Percentiles rank a stretch among this genome's conserved stretches.
These are phyloP conservation scores for Mycosphaerella arachidis DNA, from an alignment of 2,329 filamentous ascomycete species.

Conservation along the genomic window DNA sequence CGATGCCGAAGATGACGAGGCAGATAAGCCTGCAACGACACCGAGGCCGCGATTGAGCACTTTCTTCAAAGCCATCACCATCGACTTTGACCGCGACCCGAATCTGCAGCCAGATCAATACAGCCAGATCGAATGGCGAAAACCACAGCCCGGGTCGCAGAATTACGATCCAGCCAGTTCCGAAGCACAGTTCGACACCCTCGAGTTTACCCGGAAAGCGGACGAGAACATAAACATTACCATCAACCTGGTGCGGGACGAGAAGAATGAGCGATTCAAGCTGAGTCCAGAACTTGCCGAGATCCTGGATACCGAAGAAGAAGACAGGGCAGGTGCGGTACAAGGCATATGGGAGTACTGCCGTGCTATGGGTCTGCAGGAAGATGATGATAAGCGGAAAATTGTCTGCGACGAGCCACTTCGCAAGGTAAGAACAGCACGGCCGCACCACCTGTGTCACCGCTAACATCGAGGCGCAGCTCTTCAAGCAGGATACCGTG, in stretches of 20 bases:
- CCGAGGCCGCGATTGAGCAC: slow-evolving; percentile 62
- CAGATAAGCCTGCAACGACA: slow-evolving; percentile 42
- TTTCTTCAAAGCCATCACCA: slow-evolving; percentile 75
- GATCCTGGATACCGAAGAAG: slow-evolving; percentile 79
- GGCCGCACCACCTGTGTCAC: not conserved
- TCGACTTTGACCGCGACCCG: slow-evolving; percentile 53
- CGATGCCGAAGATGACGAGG: slow-evolving; percentile 49
- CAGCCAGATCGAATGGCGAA: slow-evolving; percentile 77
- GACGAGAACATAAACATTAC: slow-evolving; percentile 91
- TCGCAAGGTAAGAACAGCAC: slow-evolving; percentile 57
- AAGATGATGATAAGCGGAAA: slow-evolving; percentile 89
- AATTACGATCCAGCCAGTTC: slow-evolving; percentile 50
- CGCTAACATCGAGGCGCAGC: slow-evolving; percentile 42
- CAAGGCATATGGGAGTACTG: slow-evolving; percentile 97
- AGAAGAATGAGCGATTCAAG: slow-evolving; percentile 78
- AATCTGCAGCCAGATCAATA: slow-evolving; percentile 64
- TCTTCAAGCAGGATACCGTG: slow-evolving; percentile 68
- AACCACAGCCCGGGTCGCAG: slow-evolving; percentile 55
- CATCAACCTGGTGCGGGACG: slow-evolving; percentile 79
- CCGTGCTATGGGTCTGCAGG: slow-evolving; percentile 75
- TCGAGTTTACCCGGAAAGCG: slow-evolving; percentile 85
- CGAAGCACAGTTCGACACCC: slow-evolving; percentile 77
- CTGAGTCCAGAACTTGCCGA: slow-evolving; percentile 75
- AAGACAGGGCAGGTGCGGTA: slow-evolving; percentile 79
- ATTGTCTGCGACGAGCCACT: slow-evolving; percentile 85